Conservation (phyloP, 208 protist genomes). For the Crithidia brevicula region DNA sequence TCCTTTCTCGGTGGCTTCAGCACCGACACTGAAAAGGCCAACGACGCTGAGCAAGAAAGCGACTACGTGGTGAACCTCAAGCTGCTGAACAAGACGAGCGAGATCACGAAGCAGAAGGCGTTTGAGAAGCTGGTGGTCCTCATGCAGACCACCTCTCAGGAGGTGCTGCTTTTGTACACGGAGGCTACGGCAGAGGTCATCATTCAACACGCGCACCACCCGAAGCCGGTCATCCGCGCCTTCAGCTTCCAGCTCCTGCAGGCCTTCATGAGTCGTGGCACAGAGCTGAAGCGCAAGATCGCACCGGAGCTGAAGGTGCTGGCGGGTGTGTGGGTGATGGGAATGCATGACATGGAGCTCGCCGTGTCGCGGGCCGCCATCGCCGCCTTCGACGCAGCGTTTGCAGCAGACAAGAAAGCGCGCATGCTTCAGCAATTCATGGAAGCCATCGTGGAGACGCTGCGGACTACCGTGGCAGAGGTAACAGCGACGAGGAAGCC, state of each 20-base stretch:
- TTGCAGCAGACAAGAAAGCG: constrained; percentile 57
- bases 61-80: constrained; percentile 69
- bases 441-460: constrained; percentile 47
- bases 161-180: constrained; percentile 54
- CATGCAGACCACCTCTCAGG: constrained; percentile 24
- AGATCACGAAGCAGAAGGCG: constrained; percentile 88
- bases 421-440: constrained; percentile 66
- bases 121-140: constrained; percentile 56
- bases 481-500: constrained; percentile 45
- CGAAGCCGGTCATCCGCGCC: constrained; percentile 66
- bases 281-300: constrained; percentile 51
- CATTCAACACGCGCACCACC: constrained; percentile 65
- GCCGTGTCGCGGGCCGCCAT: constrained; percentile 53
- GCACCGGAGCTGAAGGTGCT: constrained; percentile 53
- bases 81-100: constrained; percentile 80
- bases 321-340: constrained; percentile 68
- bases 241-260: constrained; percentile 61
- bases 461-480: constrained; percentile 49
- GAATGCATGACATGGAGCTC: constrained; percentile 84
- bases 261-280: constrained; percentile 41
- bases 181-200: constrained; percentile 60
- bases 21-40: constrained; percentile 23
- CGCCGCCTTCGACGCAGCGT: constrained; percentile 70
- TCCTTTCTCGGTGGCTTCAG: constrained; percentile 76
- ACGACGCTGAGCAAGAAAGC: constrained; percentile 37